Evolutionary conservation across 2,329 filamentous ascomycete species (phyloP).

Genomic region (Ceratocystis cacaofunesta): DNA sequence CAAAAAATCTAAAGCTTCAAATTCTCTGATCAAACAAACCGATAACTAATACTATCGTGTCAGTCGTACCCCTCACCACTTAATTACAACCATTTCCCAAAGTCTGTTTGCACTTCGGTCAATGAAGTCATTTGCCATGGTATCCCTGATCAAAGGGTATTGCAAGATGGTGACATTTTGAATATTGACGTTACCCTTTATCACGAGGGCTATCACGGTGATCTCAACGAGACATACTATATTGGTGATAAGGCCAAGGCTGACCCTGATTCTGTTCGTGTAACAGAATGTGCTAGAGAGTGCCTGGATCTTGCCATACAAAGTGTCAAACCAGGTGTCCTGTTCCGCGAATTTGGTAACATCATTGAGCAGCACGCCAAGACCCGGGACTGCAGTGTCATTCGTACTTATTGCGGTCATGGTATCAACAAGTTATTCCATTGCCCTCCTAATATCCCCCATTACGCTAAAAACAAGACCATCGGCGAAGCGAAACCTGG

Average conservation of each 20-base stretch:
- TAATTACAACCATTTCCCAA: conserved; percentile 93
- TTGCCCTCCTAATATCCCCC: conserved; percentile 81
- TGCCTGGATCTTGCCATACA: conserved; percentile 84
- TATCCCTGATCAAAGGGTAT: conserved; percentile 77
- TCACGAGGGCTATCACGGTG: conserved; percentile 87
- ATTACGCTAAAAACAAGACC: conserved; percentile 97
- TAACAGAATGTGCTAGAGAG: conserved; percentile 80
- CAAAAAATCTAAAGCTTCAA: not conserved
- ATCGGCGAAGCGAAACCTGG: conserved; percentile 86
- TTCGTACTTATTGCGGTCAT: conserved; percentile 92
- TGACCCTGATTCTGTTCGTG: conserved; percentile 73
- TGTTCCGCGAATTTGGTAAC: conserved; percentile 87
- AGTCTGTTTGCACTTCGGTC: conserved; percentile 89
- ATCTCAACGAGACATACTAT: conserved; percentile 98
- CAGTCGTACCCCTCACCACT: conserved; percentile 89
- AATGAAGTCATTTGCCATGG: conserved; percentile 99
- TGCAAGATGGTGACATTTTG: conserved; percentile 86
- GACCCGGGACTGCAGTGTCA: conserved; percentile 68
- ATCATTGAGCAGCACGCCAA: conserved; percentile 94
- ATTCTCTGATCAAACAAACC: not conserved
- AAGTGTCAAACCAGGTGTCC: conserved; percentile 79
- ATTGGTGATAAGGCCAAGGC: conserved; percentile 76
- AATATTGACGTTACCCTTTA: conserved; percentile 95
- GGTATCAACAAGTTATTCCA: conserved; percentile 92
- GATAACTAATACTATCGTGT: conserved; percentile 10